These are phyloP conservation scores for Tothia fuscella DNA, from an alignment of 2,329 filamentous ascomycete species.

Conservation along the genomic window DNA sequence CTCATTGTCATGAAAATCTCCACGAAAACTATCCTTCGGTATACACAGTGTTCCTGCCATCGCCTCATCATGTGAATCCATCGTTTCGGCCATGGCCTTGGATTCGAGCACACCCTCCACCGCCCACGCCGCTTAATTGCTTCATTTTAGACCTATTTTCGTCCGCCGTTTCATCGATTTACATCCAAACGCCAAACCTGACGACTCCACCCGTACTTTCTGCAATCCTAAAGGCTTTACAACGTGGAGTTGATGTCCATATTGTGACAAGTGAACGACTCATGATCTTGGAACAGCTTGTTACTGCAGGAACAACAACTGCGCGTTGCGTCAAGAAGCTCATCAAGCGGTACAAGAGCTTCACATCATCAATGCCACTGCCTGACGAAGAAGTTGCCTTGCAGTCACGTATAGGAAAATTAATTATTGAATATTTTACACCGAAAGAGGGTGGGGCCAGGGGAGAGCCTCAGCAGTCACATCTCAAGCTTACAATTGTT, in stretches of 20 bases:
- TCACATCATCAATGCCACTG: constrained; percentile 12
- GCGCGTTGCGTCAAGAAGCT: constrained; percentile 50
- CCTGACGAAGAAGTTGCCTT: constrained; percentile 33
- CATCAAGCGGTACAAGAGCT: constrained; percentile 40
- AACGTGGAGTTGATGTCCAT: constrained; percentile 54
- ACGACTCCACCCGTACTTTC: constrained; percentile 54
- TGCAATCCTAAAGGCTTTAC: constrained; percentile 48
- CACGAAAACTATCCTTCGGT: constrained; percentile 14
- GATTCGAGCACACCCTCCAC: constrained; percentile 33
- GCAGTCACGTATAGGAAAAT: constrained; percentile 32
- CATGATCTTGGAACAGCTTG: constrained; percentile 71
- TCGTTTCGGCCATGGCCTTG: constrained; percentile 49
- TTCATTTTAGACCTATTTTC: constrained; percentile 50
- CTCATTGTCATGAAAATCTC: background rate
- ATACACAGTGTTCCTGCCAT: constrained; percentile 57
- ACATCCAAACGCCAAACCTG: constrained; percentile 67
- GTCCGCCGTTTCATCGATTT: constrained; percentile 47
- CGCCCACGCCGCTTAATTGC: constrained; percentile 55
- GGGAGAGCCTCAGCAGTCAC: constrained; percentile 56
- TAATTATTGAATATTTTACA: constrained; percentile 49
- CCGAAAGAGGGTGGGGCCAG: constrained; percentile 12
- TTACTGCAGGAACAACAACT: constrained; percentile 66
- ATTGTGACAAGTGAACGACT: constrained; percentile 56
- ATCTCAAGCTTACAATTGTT: constrained; percentile 66
- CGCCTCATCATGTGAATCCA: constrained; percentile 59